phyloP scores from a whole-genome alignment of 805 yeast genomes.

The Yarrowia porcina region DNA sequence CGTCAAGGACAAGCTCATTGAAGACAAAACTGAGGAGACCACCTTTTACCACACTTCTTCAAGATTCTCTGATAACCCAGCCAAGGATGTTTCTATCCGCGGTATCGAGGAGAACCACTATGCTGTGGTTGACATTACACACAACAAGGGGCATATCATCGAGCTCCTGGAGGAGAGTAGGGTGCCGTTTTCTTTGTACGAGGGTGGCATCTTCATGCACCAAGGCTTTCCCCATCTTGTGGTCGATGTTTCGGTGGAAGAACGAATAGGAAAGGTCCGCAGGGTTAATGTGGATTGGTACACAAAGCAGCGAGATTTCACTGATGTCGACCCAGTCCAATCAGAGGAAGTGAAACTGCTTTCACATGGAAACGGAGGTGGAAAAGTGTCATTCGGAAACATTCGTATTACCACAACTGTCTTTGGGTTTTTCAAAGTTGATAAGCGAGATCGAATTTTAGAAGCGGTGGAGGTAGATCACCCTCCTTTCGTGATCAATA shows the following conservation, averaged over 20 bases:
- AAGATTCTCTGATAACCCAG: conserved; percentile 34
- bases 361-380: not conserved
- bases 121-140: conserved; percentile 88
- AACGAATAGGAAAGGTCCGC: conserved; percentile 77
- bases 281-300: conserved; percentile 93
- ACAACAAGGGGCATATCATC: conserved; percentile 65
- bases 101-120: conserved; percentile 77
- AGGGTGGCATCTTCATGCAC: conserved; percentile 90
- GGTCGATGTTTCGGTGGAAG: conserved; percentile 75
- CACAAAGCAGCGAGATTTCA: conserved; percentile 85
- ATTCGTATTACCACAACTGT: conserved; percentile 71
- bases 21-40: not conserved
- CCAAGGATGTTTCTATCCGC: conserved; percentile 63
- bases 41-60: not conserved
- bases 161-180: conserved; percentile 89
- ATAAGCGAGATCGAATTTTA: conserved; percentile 68
- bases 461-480: conserved; percentile 91
- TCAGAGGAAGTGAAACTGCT: conserved; percentile 32
- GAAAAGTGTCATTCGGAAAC: conserved; percentile 58
- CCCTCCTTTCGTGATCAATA: conserved; percentile 67
- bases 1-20: conserved; percentile 31
- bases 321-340: conserved; percentile 80
- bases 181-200: conserved; percentile 83
- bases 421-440: conserved; percentile 89
- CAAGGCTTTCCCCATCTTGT: conserved; percentile 91